phyloP scores from a whole-genome alignment of 148 eudicot genomes.

The Rhododendron henanense region DNA sequence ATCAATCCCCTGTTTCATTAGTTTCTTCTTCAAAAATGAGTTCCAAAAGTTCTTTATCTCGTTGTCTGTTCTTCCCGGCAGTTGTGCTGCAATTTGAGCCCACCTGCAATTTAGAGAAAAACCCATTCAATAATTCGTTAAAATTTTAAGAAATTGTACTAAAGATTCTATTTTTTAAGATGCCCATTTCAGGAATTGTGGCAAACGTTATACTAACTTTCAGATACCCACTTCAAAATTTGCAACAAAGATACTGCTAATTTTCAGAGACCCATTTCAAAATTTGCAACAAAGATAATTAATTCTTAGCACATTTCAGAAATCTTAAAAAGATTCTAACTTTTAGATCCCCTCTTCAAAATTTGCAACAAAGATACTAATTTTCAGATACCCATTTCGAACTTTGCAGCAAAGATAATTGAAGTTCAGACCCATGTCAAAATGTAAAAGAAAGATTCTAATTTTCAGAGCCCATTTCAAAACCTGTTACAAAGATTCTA shows the following conservation, averaged over 20 bases:
- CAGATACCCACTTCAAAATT: background rate
- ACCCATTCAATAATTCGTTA: background rate
- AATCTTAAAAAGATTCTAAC: background rate
- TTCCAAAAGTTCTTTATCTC: conserved; percentile 92
- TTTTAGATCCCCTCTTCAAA: background rate
- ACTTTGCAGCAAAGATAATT: background rate
- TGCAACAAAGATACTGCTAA: background rate
- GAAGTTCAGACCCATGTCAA: background rate
- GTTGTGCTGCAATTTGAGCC: conserved; percentile 89
- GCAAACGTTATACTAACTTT: background rate
- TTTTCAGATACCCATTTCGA: background rate
- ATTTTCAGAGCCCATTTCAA: background rate
- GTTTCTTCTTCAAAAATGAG: conserved; percentile 73
- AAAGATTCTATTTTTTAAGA: background rate
- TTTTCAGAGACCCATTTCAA: background rate
- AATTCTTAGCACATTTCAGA: background rate
- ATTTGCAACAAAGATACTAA: background rate
- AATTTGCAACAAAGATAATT: background rate
- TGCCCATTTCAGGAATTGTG: background rate
- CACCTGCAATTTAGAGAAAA: conserved; percentile 45
- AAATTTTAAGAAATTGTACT: background rate
- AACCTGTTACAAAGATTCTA: background rate
- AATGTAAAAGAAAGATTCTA: background rate
- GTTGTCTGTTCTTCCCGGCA: conserved; percentile 93
- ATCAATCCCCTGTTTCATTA: conserved; percentile 75